Base-by-base conservation (phyloP, 225 moss, liverwort and hornwort species). In the Lunularia cruciata region DNA sequence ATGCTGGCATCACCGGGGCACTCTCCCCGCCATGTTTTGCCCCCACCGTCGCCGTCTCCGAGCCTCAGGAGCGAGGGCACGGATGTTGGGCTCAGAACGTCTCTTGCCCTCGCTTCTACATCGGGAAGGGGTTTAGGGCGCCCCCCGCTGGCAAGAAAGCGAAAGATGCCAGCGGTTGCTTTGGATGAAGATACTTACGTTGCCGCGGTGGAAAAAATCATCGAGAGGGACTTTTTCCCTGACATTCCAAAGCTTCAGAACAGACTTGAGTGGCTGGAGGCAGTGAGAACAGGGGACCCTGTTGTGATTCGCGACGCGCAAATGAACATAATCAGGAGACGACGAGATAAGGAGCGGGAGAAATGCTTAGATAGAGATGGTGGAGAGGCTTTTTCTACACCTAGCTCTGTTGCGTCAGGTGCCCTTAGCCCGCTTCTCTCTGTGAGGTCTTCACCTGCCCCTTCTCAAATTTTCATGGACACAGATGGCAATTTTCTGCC, bases 171-270 rank as follows among this genome's bases (percentile, higher is more conserved):
- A 11, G 82, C 84, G 31, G 62, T 87, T 55, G 67, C 87, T 13
- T 63, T 99, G 35, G 91, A 99, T 66, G 98, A 99, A 70, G 98
- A 99, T 47, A 89, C 85, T 0, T 99, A 99, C 63, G 98, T 99
- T 12, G 98, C 93, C 47, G 89, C 93, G 45, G 89, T 99, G 38
- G 98, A 99, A 81, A 91, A 89, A 68, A 99, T 99, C 7, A 88
- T 99, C 7, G 98, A 99, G 67, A 86, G 98, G 35, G 98, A 99
- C 70, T 99, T 89, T 46, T 99, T 99, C 47, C 98, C 98, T 2
- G 98, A 99, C 38, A 99, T 99, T 73, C 98, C 98, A 3, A 99
- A 99, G 80, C 93, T 99, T 75, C 93, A 93, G 65, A 86, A 91
- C 42, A 82, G 98, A 46, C 73, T 99, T 16, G 90, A 91, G 77